Evolutionary conservation across 2,329 filamentous ascomycete species (phyloP), one percentile per base, ranked within the genome.

Genomic region (Stagonosporopsis chrysanthemi): DNA sequence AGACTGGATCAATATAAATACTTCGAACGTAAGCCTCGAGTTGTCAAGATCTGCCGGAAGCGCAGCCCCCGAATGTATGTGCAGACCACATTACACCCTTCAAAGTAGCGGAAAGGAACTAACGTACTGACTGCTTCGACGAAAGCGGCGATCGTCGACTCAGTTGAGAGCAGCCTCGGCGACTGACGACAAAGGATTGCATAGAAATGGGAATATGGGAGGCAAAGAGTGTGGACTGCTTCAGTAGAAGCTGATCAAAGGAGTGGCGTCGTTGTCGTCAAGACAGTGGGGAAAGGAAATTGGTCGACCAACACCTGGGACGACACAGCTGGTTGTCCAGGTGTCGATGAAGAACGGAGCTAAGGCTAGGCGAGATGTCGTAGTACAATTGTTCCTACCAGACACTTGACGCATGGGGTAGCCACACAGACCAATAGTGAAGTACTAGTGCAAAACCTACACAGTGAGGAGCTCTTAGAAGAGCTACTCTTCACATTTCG

Each of bases 91-190:
- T 52, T 12, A 24, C 26, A 17, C 29, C 15, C 33, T 48, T 56
- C 38, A 36, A 40, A 52, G 38, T 52, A 39, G 46, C 22, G 31
- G 33, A 52, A 24, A 28, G 33, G 44, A 40, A 38, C 26, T 44
- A 52, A 44, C 43, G 48, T 29, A 57, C 54, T 52, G 54, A 48
- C 42, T 44, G 39, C 44, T 52, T 57, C 33, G 54, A 57, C 49
- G 54, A 52, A 57, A 52, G 49, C 54, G 24, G 54, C 49, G 44
- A 49, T 44, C 39, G 48, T 49, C 33, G 26, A 49, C n/a, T 44
- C 23, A 15, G 48, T 44, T 33, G 52, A 57, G 54, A 48, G 49
- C 26, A 35, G 33, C 48, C 24, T 57, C 54, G 43, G 54, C 44
- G 54, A 57, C 38, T 45, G 43, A 40, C 49, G 15, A 57, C 54